Evolutionary conservation across 129 eudicot species (phyloP).

Genomic region (sunflower (Helianthus annuus)): DNA sequence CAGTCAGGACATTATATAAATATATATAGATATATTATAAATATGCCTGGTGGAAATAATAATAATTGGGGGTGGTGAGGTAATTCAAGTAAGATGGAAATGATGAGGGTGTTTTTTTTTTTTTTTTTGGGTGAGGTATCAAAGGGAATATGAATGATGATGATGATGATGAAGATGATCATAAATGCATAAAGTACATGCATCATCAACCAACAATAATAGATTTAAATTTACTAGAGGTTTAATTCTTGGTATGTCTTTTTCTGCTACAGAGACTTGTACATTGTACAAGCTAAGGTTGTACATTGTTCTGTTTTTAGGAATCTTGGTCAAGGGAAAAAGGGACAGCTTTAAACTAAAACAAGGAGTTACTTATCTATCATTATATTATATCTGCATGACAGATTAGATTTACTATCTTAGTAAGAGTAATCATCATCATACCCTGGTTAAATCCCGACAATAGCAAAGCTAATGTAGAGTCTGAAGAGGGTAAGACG

Average conservation of each 20-base stretch:
- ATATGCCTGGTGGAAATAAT: slow-evolving; percentile 5
- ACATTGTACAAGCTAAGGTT: slow-evolving; percentile 14
- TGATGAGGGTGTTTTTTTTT: slow-evolving; percentile 10
- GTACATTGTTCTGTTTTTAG: slow-evolving; percentile 10
- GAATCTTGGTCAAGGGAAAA: slow-evolving; percentile 12
- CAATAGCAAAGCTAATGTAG: too few species aligned
- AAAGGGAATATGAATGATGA: slow-evolving; percentile 24
- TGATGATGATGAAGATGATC: slow-evolving; percentile 17
- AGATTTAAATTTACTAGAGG: slow-evolving; percentile 12
- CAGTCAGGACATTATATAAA: background rate
- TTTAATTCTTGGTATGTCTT: background rate
- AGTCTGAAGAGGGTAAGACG: too few species aligned
- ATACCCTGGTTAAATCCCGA: too few species aligned
- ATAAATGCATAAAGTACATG: slow-evolving; percentile 33
- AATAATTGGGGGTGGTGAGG: slow-evolving; percentile 33
- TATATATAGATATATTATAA: background rate
- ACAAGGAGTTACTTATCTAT: slow-evolving; percentile 7
- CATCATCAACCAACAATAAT: slow-evolving; percentile 35
- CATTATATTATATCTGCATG: too few species aligned
- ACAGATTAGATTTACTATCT: too few species aligned
- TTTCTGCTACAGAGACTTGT: slow-evolving; percentile 33
- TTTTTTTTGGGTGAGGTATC: slow-evolving; percentile 7
- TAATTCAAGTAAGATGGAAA: slow-evolving; percentile 22
- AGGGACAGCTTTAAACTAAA: slow-evolving; percentile 19
- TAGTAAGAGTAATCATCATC: too few species aligned